Conservation (phyloP, 768 basidiomycete genomes). For the Leccinum uliginosum region DNA sequence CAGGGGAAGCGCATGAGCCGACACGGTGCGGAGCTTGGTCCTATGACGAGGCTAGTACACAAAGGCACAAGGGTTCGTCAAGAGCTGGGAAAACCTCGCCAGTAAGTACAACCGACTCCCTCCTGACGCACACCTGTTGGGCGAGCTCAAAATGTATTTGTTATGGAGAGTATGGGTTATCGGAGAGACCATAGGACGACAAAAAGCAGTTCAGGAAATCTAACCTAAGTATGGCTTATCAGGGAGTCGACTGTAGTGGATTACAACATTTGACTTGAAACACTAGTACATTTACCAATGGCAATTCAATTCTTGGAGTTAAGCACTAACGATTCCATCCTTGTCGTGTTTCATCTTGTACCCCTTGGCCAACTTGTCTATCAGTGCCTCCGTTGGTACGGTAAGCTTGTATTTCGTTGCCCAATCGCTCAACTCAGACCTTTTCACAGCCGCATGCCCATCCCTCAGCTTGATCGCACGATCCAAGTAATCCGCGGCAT, state of each 20-base stretch:
- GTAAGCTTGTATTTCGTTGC: neutral
- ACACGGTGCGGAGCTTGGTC: conserved; percentile 37
- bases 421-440: conserved; percentile 3
- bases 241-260: no score
- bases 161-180: no score
- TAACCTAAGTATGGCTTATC: no score
- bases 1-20: no score
- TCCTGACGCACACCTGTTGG: no score
- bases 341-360: neutral
- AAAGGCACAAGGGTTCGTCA: conserved; percentile 98
- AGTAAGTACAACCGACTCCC: no score
- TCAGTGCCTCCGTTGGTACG: neutral
- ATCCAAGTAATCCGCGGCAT: conserved; percentile 8
- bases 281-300: neutral
- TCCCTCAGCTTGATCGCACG: neutral
- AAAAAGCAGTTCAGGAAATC: no score
- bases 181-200: no score
- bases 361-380: neutral
- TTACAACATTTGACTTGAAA: neutral
- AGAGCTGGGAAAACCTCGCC: no score
- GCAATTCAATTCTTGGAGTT: neutral
- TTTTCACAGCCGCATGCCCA: neutral
- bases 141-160: no score
- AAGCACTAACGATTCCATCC: neutral
- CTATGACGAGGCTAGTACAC: conserved; percentile 89